phyloP scores from a whole-genome alignment of 768 basidiomycete species.

The Pisolithus microcarpus region DNA sequence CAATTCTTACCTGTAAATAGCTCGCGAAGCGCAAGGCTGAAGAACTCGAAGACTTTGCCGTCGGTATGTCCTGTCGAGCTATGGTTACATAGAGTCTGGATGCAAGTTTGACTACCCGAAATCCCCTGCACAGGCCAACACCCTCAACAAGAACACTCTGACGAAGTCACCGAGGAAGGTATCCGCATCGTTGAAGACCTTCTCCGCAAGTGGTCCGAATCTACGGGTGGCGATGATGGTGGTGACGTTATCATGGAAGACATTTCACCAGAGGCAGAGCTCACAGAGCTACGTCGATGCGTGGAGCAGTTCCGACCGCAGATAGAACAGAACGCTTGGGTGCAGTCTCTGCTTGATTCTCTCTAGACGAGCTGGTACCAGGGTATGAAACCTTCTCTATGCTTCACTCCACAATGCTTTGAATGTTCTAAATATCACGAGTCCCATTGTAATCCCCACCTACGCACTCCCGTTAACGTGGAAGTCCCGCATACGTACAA shows the following conservation, averaged over 20 bases:
- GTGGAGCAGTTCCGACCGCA: conserved; percentile 58
- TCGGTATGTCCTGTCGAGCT: conserved; percentile 25
- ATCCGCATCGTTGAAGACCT: conserved; percentile 75
- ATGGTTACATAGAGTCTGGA: background rate
- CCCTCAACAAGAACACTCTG: conserved; percentile 38
- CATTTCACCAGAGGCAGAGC: conserved; percentile 29
- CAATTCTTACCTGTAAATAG: conserved; percentile 30
- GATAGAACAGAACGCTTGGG: conserved; percentile 77
- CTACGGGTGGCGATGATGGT: conserved; percentile 26
- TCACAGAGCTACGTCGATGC: conserved; percentile 47
- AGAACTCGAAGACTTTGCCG: conserved; percentile 80
- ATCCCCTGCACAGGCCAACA: conserved; percentile 18
- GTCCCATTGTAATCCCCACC: no score
- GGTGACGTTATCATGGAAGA: conserved; percentile 50
- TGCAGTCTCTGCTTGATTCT: conserved; percentile 49
- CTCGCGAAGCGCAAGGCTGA: conserved; percentile 90
- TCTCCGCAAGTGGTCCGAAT: conserved; percentile 57
- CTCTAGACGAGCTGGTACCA: conserved; percentile 15
- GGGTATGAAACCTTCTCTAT: background rate
- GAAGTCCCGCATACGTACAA: background rate
- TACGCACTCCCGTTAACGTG: background rate
- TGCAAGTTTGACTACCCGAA: background rate
- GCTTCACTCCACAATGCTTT: background rate
- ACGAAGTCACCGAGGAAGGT: conserved; percentile 69
- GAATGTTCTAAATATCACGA: background rate